Percentiles rank a stretch among this genome's conserved stretches.
Evolutionary conservation across 1,139 yeast genomes (phyloP).

Genomic region (Diutina ranongensis): DNA sequence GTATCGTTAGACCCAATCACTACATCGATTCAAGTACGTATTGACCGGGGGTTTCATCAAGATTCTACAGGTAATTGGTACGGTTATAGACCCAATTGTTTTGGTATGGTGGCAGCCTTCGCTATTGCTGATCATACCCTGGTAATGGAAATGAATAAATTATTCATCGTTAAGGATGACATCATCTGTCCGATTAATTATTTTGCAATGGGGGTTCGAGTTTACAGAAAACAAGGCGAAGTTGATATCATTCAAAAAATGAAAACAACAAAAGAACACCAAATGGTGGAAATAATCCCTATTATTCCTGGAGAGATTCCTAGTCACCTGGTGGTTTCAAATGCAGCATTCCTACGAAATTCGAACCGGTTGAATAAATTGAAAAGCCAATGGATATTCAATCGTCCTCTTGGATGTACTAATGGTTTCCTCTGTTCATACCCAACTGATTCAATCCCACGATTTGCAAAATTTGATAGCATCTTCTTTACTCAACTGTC

Average conservation of each 20-base stretch:
- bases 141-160: too few species aligned
- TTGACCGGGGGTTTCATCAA: not conserved
- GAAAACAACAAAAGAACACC: too few species aligned
- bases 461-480: not conserved
- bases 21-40: not conserved
- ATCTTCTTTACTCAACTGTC: not conserved
- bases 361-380: not conserved
- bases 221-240: not conserved
- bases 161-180: not conserved
- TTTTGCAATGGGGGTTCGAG: not conserved
- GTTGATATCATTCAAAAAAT: not conserved
- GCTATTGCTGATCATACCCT: not conserved
- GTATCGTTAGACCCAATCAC: too few species aligned
- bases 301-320: not conserved
- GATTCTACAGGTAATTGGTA: not conserved
- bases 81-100: not conserved
- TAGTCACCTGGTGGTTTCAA: not conserved
- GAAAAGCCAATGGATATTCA: too few species aligned
- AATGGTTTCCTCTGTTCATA: not conserved
- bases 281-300: not conserved
- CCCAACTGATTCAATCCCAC: not conserved
- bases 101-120: not conserved
- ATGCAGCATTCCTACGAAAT: not conserved
- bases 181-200: not conserved
- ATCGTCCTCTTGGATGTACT: too few species aligned